phyloP scores from a whole-genome alignment of 2,329 filamentous ascomycete species.

The Phyllachora maydis region DNA sequence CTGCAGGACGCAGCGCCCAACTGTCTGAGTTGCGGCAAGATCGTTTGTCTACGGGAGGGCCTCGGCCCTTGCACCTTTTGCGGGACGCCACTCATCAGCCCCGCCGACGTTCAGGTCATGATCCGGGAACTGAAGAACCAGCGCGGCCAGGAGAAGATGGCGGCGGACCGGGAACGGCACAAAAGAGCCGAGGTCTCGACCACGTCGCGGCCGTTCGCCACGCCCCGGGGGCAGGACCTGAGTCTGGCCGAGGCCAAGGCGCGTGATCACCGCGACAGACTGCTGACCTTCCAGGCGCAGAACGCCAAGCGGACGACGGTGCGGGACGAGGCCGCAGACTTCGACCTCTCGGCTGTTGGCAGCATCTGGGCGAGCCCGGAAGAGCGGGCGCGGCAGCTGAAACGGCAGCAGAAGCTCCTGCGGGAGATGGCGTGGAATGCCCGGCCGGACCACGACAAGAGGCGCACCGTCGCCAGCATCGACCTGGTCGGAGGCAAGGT shows the following conservation, averaged over 20 bases:
- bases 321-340: conserved; percentile 59
- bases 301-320: conserved; percentile 72
- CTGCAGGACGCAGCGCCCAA: conserved; percentile 84
- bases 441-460: conserved; percentile 73
- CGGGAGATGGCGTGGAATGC: conserved; percentile 76
- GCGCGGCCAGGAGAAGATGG: conserved; percentile 71
- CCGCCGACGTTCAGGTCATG: conserved; percentile 64
- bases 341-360: conserved; percentile 25
- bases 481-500: conserved; percentile 63
- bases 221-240: conserved; percentile 12
- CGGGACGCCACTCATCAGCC: conserved; percentile 48
- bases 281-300: conserved; percentile 67
- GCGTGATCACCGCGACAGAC: conserved; percentile 57
- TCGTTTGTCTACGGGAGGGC: conserved; percentile 86
- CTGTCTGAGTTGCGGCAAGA: conserved; percentile 80
- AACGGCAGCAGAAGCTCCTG: conserved; percentile 65
- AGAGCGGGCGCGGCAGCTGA: conserved; percentile 65
- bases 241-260: conserved; percentile 46
- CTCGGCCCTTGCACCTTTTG: conserved; percentile 90
- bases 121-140: conserved; percentile 68
- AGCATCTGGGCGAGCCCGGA: conserved; percentile 73
- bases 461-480: conserved; percentile 65
- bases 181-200: conserved; percentile 43
- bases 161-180: conserved; percentile 52
- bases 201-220: conserved; percentile 37